These are phyloP conservation scores for Trametes cinnabarina DNA, from an alignment of 768 basidiomycete genomes.

Conservation along the genomic window DNA sequence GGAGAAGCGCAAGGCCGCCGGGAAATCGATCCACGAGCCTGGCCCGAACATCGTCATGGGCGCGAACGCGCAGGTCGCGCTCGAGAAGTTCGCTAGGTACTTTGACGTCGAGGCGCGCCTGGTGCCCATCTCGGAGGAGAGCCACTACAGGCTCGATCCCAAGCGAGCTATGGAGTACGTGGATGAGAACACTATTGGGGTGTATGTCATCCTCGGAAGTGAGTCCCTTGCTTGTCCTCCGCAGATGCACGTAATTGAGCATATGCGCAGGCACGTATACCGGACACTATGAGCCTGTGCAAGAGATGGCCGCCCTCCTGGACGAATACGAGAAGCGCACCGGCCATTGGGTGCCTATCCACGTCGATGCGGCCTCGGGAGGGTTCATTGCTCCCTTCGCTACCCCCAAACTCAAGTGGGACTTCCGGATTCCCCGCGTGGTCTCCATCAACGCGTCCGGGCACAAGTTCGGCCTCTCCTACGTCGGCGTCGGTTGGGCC, in stretches of 20 bases:
- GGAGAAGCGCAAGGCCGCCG: constrained; percentile 58
- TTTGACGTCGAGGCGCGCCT: constrained; percentile 65
- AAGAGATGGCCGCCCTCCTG: constrained; percentile 77
- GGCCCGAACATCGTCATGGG: constrained; percentile 67
- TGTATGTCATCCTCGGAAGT: constrained; percentile 62
- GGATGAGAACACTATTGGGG: constrained; percentile 71
- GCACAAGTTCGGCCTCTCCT: constrained; percentile 59
- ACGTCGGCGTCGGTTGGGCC: constrained; percentile 61
- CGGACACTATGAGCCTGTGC: constrained; percentile 73
- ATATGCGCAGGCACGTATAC: constrained; percentile 40
- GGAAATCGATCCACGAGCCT: constrained; percentile 64
- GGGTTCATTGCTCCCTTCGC: constrained; percentile 65
- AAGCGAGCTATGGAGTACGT: constrained; percentile 61
- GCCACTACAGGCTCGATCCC: constrained; percentile 75
- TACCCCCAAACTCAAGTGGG: constrained; percentile 53
- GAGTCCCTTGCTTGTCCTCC: constrained; percentile 8
- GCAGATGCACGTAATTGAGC: background rate
- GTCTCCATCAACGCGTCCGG: constrained; percentile 60
- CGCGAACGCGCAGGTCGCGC: constrained; percentile 67
- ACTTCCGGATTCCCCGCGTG: constrained; percentile 58
- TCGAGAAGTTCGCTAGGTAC: constrained; percentile 69
- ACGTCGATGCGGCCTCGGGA: constrained; percentile 59
- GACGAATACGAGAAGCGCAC: constrained; percentile 51
- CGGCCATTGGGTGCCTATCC: constrained; percentile 38
- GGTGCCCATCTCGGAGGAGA: constrained; percentile 63